Evolutionary conservation across 2,329 filamentous ascomycete genomes (phyloP).

Genomic region (Coccinonectria pachysandricola): DNA sequence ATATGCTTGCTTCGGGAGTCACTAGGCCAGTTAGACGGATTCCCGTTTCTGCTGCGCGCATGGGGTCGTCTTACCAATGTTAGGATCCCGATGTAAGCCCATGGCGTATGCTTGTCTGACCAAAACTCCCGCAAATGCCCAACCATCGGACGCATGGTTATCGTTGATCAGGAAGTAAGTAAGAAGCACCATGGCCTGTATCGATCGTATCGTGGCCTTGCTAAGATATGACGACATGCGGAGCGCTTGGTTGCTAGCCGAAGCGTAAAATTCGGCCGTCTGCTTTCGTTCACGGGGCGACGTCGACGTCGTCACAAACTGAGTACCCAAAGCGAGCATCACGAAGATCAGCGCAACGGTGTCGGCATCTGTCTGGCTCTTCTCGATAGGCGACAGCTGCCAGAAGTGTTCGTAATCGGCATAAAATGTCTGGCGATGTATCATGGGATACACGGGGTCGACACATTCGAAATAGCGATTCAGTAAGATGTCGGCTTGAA

Average conservation of each 20-base stretch:
- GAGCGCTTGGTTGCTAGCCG: constrained; percentile 67
- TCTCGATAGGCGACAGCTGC: constrained; percentile 48
- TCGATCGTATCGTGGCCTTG: constrained; percentile 59
- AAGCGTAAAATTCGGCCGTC: constrained; percentile 73
- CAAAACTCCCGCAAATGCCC: constrained; percentile 69
- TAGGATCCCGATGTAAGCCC: constrained; percentile 70
- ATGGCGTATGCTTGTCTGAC: constrained; percentile 73
- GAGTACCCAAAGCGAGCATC: constrained; percentile 68
- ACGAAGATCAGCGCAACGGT: constrained; percentile 65
- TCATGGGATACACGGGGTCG: constrained; percentile 73
- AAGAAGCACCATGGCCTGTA: constrained; percentile 72
- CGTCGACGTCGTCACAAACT: constrained; percentile 53
- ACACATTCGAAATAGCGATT: constrained; percentile 58
- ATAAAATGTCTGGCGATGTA: constrained; percentile 65
- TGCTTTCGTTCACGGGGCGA: constrained; percentile 55
- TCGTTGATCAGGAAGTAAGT: constrained; percentile 80
- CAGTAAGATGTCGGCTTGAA: constrained; percentile 63
- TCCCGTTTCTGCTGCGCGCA: no score
- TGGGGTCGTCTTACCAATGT: constrained; percentile 42
- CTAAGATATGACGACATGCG: constrained; percentile 69
- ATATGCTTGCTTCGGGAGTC: constrained; percentile 52
- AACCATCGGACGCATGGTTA: constrained; percentile 73
- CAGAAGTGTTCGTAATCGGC: constrained; percentile 73
- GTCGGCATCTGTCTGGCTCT: constrained; percentile 52
- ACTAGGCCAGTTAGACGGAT: no score